phyloP scores from a whole-genome alignment of 75 land plant genomes.

The Azolla pinnata region DNA sequence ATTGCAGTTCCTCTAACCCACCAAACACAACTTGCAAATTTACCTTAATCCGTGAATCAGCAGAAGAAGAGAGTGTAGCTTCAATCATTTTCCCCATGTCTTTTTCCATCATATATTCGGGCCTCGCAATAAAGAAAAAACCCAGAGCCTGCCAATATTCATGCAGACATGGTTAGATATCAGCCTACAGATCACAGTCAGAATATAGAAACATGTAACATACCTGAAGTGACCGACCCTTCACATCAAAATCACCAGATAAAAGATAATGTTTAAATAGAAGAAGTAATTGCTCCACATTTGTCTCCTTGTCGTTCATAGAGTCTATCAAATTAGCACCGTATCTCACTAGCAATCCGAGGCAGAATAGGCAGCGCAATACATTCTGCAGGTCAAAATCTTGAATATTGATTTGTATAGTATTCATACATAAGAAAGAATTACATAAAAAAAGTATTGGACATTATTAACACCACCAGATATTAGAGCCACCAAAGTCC shows the following conservation, averaged over 20 bases:
- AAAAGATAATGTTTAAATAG: slow-evolving; percentile 71
- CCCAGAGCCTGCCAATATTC: slow-evolving; percentile 72
- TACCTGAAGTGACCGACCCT: slow-evolving; percentile 83
- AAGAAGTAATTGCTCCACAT: slow-evolving; percentile 35
- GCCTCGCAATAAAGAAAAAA: slow-evolving; percentile 72
- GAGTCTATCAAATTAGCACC: slow-evolving; percentile 45
- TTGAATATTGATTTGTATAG: too few relatives aligned
- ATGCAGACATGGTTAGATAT: not conserved
- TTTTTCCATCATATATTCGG: slow-evolving; percentile 89
- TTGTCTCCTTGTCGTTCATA: slow-evolving; percentile 25
- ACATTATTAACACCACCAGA: too few relatives aligned
- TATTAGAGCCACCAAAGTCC: too few relatives aligned
- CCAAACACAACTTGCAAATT: not conserved
- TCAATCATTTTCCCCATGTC: slow-evolving; percentile 61
- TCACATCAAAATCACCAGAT: slow-evolving; percentile 66
- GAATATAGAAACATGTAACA: slow-evolving; percentile 6
- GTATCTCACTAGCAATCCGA: slow-evolving; percentile 82
- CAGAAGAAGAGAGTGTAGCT: slow-evolving; percentile 47
- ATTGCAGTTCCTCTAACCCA: not conserved
- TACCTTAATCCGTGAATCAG: slow-evolving; percentile 76
- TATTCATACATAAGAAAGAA: too few relatives aligned
- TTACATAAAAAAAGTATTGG: too few relatives aligned
- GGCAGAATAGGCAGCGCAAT: slow-evolving; percentile 82
- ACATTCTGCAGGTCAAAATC: too few relatives aligned
- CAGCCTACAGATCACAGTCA: not conserved